Base-by-base conservation (phyloP, 345 rosid genomes). In the Salix koriyanagi region DNA sequence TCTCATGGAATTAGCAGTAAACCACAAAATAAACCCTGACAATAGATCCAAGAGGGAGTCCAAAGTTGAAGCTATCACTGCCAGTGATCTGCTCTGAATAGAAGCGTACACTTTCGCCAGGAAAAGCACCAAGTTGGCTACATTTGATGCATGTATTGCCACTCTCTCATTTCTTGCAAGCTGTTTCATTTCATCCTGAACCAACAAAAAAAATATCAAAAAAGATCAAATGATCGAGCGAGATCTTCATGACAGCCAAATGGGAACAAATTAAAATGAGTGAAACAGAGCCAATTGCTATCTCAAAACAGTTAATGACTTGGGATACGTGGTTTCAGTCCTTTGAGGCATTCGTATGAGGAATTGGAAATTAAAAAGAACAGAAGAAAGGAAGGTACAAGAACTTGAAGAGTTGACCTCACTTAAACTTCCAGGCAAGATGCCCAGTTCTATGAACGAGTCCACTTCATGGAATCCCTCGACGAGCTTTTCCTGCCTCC, bases 1-100 rank as follows among this genome's bases (percentile, higher is more conserved):
- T 56, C 79, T 76, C 90, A 87, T 87, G 0, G 87, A 73, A 66
- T 77, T 7, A 72, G 72, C 80, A 56, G 90, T 87, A 44, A 84
- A 85, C 90, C 90, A 87, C 50, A 87, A 54, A 44, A 87, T 84
- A 56, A 85, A 85, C 14, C 90, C 90, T 2, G 88, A 83, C 15
- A 85, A 74, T 19, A 87, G 79, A 64, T 76, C 90, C 76, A 87
- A 28, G 6, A 87, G 76, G 16, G 88, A 87, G 68, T 85, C 90
- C 41, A 83, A 58, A 0, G 85, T 79, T 7, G 90, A 87, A 30
- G 88, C 88, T 11, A 85, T 85, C 8, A 87, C 85, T 26, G 87
- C 90, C 80, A 83, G 65, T 26, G 85, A 83, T 70, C 16, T 83
- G 46, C 83, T 79, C 65, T 74, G 79, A 39, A 72, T 76, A 2